phyloP scores from a whole-genome alignment of 176 grass and related monocot species.

The Hordeum marinum region DNA sequence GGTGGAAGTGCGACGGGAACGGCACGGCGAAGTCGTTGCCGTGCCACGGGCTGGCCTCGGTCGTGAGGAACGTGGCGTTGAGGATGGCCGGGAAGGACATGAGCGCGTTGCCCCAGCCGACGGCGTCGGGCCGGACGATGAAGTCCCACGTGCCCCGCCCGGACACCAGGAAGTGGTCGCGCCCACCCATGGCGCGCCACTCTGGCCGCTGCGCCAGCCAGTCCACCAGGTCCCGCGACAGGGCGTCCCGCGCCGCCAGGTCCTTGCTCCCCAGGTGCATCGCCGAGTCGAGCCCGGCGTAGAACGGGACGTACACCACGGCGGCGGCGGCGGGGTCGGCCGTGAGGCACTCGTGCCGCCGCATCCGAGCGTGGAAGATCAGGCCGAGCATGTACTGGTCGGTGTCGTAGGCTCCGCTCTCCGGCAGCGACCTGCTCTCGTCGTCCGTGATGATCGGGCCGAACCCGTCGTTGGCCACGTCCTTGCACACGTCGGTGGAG shows the following conservation, averaged over 20 bases:
- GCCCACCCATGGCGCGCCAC: constrained; percentile 44
- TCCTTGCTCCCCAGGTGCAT: constrained; percentile 10
- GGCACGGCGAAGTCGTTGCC: constrained; percentile 42
- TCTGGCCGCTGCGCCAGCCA: constrained; percentile 32
- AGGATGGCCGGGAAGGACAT: constrained; percentile 38
- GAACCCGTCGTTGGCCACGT: constrained; percentile 40
- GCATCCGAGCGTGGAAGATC: constrained; percentile 68
- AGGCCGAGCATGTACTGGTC: constrained; percentile 77
- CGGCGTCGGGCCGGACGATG: not conserved
- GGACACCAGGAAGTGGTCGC: constrained; percentile 43
- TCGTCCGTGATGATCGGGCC: not conserved
- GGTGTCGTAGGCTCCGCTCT: constrained; percentile 43
- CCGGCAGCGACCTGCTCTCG: not conserved
- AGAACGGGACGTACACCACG: constrained; percentile 75
- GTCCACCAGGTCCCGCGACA: constrained; percentile 29
- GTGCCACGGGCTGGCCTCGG: constrained; percentile 45
- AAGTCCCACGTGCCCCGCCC: constrained; percentile 44
- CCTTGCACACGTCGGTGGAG: constrained; percentile 41
- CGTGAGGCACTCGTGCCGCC: constrained; percentile 62
- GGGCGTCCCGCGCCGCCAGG: constrained; percentile 40
- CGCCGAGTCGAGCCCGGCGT: constrained; percentile 66
- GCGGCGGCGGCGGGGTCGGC: constrained; percentile 33
- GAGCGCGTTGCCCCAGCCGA: constrained; percentile 56
- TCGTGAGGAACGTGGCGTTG: constrained; percentile 60
- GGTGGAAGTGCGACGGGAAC: constrained; percentile 36